These are phyloP conservation scores for Psilocybe azurescens DNA, from an alignment of 768 basidiomycete species.

Conservation along the genomic window DNA sequence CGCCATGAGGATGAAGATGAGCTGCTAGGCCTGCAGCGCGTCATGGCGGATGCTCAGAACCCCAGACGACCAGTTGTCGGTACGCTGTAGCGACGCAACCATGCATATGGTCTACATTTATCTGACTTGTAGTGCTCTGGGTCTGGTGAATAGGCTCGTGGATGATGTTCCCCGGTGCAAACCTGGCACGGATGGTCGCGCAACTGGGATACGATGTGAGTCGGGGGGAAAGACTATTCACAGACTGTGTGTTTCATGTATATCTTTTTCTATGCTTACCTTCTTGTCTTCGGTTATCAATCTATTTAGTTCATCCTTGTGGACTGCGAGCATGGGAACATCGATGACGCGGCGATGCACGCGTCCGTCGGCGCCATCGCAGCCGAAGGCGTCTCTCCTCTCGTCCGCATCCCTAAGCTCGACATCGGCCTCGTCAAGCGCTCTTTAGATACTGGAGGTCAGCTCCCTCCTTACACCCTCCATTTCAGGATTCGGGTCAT, in stretches of 20 bases:
- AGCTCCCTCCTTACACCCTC: background rate
- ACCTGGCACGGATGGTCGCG: constrained; percentile 23
- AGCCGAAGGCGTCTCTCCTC: constrained; percentile 23
- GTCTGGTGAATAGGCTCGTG: constrained; percentile 20
- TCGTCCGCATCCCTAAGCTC: constrained; percentile 22
- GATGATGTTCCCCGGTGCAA: constrained; percentile 27
- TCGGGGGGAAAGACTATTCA: background rate
- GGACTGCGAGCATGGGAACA: constrained; percentile 28
- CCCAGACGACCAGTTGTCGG: constrained; percentile 24
- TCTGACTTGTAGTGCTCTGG: background rate
- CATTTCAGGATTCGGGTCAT: too few relatives aligned
- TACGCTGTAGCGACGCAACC: constrained; percentile 5
- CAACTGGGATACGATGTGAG: constrained; percentile 27
- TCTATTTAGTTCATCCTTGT: constrained; percentile 21
- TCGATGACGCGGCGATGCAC: constrained; percentile 26
- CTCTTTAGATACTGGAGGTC: constrained; percentile 23
- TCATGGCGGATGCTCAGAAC: constrained; percentile 23
- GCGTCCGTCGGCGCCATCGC: constrained; percentile 25
- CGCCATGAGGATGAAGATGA: background rate
- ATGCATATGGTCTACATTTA: background rate
- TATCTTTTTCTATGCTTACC: background rate
- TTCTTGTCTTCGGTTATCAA: too few relatives aligned
- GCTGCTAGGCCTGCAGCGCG: constrained; percentile 22
- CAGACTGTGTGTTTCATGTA: background rate
- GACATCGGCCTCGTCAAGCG: constrained; percentile 23